Base-by-base conservation (phyloP, 192 early-diverging fungal genomes). In the Thoreauomyces humboldtii region DNA sequence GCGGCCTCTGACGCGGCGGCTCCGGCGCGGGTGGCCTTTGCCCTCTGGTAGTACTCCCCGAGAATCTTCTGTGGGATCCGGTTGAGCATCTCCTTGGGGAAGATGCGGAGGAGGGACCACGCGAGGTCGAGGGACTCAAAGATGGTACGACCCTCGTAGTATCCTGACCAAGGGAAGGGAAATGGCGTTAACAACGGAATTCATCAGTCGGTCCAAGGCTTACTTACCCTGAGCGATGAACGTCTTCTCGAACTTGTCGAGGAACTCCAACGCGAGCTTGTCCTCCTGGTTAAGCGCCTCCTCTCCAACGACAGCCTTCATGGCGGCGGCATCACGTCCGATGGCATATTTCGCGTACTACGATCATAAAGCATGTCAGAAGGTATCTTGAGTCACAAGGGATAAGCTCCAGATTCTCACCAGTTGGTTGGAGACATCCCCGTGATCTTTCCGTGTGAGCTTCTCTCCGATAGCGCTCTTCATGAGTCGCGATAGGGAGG, bases 291-390 rank as follows among this genome's bases (percentile, higher is more conserved):
- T 96, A 73, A 99, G 74, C 4, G 97, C 97, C 70, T 99, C 97
- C 73, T 99, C 97, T 75, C 97, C 97, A 36, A 99, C 97, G 28
- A 99, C 97, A 28, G 97, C 97, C 83, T 99, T 99, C 97, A 99
- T 99, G 19, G 97, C 91, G 17, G 94, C 92, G 1, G 97, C 97
- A 71, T 99, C 97, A 62, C 90, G 82, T 63, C 97, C 97, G 78
- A 99, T 99, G 27, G 97, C 97, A 73, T 99, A 99, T 77, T 99
- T 99, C 61, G 96, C 96, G 73, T 99, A 99, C 73, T 87, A 32
- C 33, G 31, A 36, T 2, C 2, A 14, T 32, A 32, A 24, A 22
- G 44, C 5, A 5, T 28, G 29, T 45, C 4, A 69, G 31, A 21
- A 38, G n/a, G n/a, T n/a, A n/a, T n/a, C n/a, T n/a, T n/a, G n/a